A percentile compares a stretch with the other conserved stretches of the same genome.
These are phyloP conservation scores for Curvularia hawaiiensis DNA, from an alignment of 2,329 filamentous ascomycete genomes.

Conservation along the genomic window DNA sequence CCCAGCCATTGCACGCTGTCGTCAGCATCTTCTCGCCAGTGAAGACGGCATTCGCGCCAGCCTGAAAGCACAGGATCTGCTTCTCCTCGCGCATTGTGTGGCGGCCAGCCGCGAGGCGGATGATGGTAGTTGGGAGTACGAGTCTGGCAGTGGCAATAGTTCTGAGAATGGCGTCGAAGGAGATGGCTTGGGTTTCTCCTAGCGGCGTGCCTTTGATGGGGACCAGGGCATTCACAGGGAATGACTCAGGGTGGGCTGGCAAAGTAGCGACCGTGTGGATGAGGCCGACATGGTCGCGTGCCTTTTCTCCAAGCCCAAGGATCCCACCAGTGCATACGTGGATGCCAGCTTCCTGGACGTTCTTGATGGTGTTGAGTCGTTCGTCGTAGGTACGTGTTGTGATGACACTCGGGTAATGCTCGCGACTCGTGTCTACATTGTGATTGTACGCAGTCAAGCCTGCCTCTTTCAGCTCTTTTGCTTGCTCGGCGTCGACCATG, in stretches of 20 bases:
- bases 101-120: slow-evolving; percentile 82
- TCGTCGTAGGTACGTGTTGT: slow-evolving; percentile 88
- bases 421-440: slow-evolving; percentile 88
- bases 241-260: slow-evolving; percentile 83
- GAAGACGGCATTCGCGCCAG: slow-evolving; percentile 92
- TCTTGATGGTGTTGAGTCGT: slow-evolving; percentile 75
- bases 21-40: slow-evolving; percentile 96
- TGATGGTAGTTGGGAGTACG: slow-evolving; percentile 83
- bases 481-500: slow-evolving; percentile 85
- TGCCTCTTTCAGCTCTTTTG: slow-evolving; percentile 79
- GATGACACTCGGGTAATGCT: slow-evolving; percentile 87
- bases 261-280: slow-evolving; percentile 82
- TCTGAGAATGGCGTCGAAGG: slow-evolving; percentile 78
- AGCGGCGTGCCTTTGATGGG: slow-evolving; percentile 90
- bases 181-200: slow-evolving; percentile 72
- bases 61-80: slow-evolving; percentile 87
- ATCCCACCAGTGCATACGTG: slow-evolving; percentile 92
- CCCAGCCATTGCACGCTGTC: slow-evolving; percentile 89
- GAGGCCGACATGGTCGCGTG: slow-evolving; percentile 79
- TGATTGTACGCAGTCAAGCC: slow-evolving; percentile 93
- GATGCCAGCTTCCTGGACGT: slow-evolving; percentile 85
- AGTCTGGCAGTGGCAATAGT: slow-evolving; percentile 84
- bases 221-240: slow-evolving; percentile 89
- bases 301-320: slow-evolving; percentile 79
- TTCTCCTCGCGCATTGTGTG: slow-evolving; percentile 87